A percentile compares a stretch with the other conserved stretches of the same genome.
Evolutionary conservation across 2,329 filamentous ascomycete species (phyloP).

Genomic region (Trichoderma sp.): DNA sequence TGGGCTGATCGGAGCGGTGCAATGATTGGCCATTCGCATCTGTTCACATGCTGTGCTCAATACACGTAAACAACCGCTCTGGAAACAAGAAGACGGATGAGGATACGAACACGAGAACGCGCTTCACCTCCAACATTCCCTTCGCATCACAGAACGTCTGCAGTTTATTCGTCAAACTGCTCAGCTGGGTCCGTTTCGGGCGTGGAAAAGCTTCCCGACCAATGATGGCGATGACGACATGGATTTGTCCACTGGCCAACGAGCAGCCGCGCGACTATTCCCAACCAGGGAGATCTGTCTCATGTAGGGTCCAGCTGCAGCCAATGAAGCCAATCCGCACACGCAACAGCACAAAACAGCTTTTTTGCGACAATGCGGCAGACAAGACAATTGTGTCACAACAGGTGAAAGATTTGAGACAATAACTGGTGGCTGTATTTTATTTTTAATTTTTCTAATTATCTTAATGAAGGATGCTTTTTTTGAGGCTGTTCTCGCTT

Average conservation of each 20-base stretch:
- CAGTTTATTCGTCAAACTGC: background rate
- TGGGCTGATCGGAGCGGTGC: background rate
- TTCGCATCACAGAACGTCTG: background rate
- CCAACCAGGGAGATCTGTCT: background rate
- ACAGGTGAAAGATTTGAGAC: background rate
- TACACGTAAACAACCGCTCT: background rate
- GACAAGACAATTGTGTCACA: background rate
- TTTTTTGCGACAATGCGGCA: background rate
- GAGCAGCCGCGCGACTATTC: background rate
- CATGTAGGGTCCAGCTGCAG: background rate
- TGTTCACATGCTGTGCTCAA: background rate
- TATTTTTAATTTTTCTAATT: background rate
- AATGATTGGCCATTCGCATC: background rate
- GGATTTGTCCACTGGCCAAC: constrained; percentile 20
- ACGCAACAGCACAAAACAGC: background rate
- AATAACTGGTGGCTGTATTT: background rate
- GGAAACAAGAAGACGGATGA: background rate
- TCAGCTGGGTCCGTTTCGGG: background rate
- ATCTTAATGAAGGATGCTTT: background rate
- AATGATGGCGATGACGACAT: constrained; percentile 19
- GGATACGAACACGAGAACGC: background rate
- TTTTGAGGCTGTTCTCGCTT: background rate
- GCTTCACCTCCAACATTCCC: background rate
- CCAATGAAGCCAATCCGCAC: background rate
- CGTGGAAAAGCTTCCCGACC: background rate